Evolutionary conservation across 805 yeast genomes (phyloP).

Genomic region (Suhomyces sp.): DNA sequence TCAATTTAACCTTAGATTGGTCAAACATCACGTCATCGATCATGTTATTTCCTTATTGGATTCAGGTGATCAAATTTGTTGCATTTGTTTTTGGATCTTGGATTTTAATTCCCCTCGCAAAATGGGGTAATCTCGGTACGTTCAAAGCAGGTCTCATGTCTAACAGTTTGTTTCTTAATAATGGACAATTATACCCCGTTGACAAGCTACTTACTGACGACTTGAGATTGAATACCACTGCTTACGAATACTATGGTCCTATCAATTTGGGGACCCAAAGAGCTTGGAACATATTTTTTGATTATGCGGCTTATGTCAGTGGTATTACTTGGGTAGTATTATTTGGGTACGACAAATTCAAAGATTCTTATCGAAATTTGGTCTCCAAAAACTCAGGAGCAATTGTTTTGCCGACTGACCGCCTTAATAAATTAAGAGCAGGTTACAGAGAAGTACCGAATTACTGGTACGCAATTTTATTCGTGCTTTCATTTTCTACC

Average conservation of each 20-base stretch:
- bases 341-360: conserved; percentile 33
- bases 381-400: conserved; percentile 5
- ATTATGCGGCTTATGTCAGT: conserved; percentile 51
- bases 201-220: conserved; percentile 39
- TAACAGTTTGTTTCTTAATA: conserved; percentile 35
- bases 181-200: conserved; percentile 46
- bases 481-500: conserved; percentile 34
- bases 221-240: conserved; percentile 43
- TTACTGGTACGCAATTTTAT: conserved; percentile 41
- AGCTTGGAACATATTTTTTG: conserved; percentile 52
- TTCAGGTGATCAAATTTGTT: conserved; percentile 46
- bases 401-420: conserved; percentile 32
- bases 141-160: conserved; percentile 47
- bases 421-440: conserved; percentile 42
- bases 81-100: conserved; percentile 51
- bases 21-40: conserved; percentile 51
- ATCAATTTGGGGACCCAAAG: conserved; percentile 49
- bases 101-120: conserved; percentile 47
- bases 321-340: conserved; percentile 47
- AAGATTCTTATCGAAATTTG: conserved; percentile 15
- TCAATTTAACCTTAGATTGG: conserved; percentile 52
- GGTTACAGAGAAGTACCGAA: conserved; percentile 43
- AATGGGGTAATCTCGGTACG: conserved; percentile 37
- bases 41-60: conserved; percentile 54
- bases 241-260: conserved; percentile 46